These are phyloP conservation scores for Candida incommunis DNA, from an alignment of 805 yeast species.

Conservation along the genomic window DNA sequence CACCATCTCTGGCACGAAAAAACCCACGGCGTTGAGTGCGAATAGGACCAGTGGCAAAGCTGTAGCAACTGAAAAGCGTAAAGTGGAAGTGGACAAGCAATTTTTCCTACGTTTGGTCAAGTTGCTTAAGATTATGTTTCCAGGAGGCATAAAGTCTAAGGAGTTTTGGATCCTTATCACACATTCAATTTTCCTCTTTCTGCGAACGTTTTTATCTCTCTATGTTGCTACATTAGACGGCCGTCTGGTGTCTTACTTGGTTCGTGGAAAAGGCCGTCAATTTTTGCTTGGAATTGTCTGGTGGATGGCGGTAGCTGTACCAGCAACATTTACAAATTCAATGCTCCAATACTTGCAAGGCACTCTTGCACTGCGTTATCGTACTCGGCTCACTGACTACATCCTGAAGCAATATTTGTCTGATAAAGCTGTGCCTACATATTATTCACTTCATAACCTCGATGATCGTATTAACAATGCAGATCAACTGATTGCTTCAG, in stretches of 20 bases:
- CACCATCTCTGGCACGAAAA: not conserved
- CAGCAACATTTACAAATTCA: slow-evolving; percentile 71
- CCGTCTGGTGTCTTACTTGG: slow-evolving; percentile 63
- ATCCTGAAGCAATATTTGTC: slow-evolving; percentile 64
- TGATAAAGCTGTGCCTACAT: slow-evolving; percentile 48
- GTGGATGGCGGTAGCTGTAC: slow-evolving; percentile 80
- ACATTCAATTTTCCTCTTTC: slow-evolving; percentile 46
- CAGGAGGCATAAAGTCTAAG: slow-evolving; percentile 16
- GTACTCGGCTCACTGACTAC: slow-evolving; percentile 48
- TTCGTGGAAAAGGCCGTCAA: slow-evolving; percentile 49
- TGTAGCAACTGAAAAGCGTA: slow-evolving; percentile 2
- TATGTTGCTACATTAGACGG: slow-evolving; percentile 85
- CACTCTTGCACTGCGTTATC: slow-evolving; percentile 29
- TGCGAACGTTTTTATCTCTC: slow-evolving; percentile 61
- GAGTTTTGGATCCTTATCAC: slow-evolving; percentile 27
- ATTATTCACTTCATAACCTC: slow-evolving; percentile 56
- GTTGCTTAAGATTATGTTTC: slow-evolving; percentile 21
- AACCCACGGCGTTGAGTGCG: not conserved
- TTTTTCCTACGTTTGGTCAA: slow-evolving; percentile 17
- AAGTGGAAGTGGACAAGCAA: slow-evolving; percentile 19
- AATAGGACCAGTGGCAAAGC: not conserved
- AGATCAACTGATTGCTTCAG: slow-evolving; percentile 72
- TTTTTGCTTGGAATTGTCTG: slow-evolving; percentile 48
- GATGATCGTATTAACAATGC: slow-evolving; percentile 50
- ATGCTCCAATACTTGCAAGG: slow-evolving; percentile 32